Conservation (phyloP, 2,329 filamentous ascomycete genomes). For the Purpureocillium lavendulum region DNA sequence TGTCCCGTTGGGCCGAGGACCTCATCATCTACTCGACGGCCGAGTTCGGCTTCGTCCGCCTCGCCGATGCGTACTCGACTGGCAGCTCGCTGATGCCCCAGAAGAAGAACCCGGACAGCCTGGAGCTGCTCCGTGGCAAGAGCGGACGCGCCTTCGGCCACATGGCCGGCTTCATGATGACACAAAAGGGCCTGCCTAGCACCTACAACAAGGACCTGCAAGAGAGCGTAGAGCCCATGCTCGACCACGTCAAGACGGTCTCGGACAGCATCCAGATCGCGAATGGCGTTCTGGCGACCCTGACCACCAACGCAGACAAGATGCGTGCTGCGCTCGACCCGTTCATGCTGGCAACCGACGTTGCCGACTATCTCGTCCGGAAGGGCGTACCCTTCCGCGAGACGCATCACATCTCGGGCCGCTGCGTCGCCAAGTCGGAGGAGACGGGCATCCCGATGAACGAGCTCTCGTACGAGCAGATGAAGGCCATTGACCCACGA, state of each 20-base stretch:
- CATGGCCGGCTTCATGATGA: conserved; percentile 70
- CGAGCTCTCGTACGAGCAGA: conserved; percentile 55
- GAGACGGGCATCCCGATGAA: conserved; percentile 57
- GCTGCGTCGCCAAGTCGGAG: conserved; percentile 34
- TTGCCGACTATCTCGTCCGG: conserved; percentile 55
- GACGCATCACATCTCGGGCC: conserved; percentile 70
- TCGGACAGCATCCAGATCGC: conserved; percentile 76
- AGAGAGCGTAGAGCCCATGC: conserved; percentile 76
- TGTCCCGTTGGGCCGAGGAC: conserved; percentile 77
- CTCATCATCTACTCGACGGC: conserved; percentile 73
- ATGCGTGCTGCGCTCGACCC: conserved; percentile 74
- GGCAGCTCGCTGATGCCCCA: conserved; percentile 73
- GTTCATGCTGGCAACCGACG: conserved; percentile 72
- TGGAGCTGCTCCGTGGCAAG: conserved; percentile 67
- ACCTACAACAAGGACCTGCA: conserved; percentile 94
- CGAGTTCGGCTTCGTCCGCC: conserved; percentile 67
- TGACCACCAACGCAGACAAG: conserved; percentile 60
- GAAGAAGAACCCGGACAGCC: conserved; percentile 57
- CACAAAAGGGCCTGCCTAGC: conserved; percentile 61
- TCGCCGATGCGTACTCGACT: conserved; percentile 75
- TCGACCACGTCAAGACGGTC: conserved; percentile 76
- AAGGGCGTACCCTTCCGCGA: conserved; percentile 71
- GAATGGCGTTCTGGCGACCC: conserved; percentile 68
- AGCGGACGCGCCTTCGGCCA: conserved; percentile 69
- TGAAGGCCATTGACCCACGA: conserved; percentile 58